Conservation (phyloP, 768 basidiomycete species). For the Boletus fagicola region DNA sequence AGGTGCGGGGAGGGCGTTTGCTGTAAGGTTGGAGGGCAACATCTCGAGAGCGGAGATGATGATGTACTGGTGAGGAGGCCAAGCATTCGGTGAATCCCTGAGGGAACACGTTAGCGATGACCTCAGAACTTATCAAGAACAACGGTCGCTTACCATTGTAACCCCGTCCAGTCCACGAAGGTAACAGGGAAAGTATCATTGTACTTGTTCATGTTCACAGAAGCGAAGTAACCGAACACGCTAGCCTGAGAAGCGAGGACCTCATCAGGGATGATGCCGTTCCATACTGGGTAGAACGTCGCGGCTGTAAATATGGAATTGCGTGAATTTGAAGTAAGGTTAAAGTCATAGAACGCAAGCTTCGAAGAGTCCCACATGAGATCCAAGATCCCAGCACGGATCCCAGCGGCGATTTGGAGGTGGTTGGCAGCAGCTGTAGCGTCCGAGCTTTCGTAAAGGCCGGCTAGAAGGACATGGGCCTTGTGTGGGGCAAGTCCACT, state of each 20-base stretch:
- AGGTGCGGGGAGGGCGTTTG: conserved; percentile 51
- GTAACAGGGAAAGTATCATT: conserved; percentile 85
- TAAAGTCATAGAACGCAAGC: conserved; percentile 92
- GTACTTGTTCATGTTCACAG: conserved; percentile 76
- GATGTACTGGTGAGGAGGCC: conserved; percentile 87
- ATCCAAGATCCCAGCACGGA: conserved; percentile 76
- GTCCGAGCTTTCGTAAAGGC: conserved; percentile 55
- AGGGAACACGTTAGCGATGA: not conserved
- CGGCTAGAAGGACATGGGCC: conserved; percentile 57
- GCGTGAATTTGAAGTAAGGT: conserved; percentile 63
- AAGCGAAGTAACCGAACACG: conserved; percentile 71
- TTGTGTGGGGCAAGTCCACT: conserved; percentile 46
- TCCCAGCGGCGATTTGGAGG: conserved; percentile 48
- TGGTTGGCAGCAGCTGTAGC: conserved; percentile 47
- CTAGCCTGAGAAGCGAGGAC: conserved; percentile 53
- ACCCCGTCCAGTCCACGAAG: conserved; percentile 66
- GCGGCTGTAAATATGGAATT: conserved; percentile 70
- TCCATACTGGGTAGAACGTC: conserved; percentile 85
- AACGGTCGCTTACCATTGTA: conserved; percentile 66
- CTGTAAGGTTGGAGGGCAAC: conserved; percentile 71
- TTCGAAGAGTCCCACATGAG: conserved; percentile 80
- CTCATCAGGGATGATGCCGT: conserved; percentile 76
- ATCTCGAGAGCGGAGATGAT: conserved; percentile 71
- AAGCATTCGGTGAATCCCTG: conserved; percentile 86
- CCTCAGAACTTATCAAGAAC: not conserved